Evolutionary conservation across 441 rosid genomes (phyloP), one percentile per base, ranked within the genome.

Genomic region (Eruca vesicaria): DNA sequence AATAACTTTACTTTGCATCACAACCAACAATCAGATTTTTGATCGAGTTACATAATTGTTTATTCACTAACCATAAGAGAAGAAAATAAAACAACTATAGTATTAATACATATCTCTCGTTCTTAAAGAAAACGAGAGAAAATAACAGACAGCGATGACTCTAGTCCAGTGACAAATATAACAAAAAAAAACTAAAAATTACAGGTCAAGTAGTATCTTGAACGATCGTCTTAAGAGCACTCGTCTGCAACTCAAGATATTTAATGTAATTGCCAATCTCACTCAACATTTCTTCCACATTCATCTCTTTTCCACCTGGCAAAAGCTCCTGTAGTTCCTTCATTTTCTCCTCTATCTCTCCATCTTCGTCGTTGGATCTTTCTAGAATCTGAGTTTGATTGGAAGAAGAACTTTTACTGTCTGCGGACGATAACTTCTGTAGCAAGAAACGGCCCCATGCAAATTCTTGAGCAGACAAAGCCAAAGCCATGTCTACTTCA

Each of bases 401-500:
- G 23, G 32, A 28, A 48, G 66, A 66, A 32, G 38, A 61, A 36
- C 33, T 53, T 33, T 18, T 50, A 48, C 43, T 56, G 32, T 59
- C 23, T 3, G 61, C 45, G 50, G 58, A 29, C 1, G 69, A 68
- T 68, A 75, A 65, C 58, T 64, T 72, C 16, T 68, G 2, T 64
- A 66, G 69, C 81, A 82, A 77, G 74, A 75, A 77, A 56, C 67
- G 76, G 21, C 81, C 77, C 83, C 85, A 82, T 56, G 82, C 74
- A 75, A 74, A 79, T 28, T 77, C 81, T 56, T 77, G 43, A 6
- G 80, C 64, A 16, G 83, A 77, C 64, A 74, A 66, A 41, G 72
- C 85, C 61, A 79, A 71, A 20, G 83, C 85, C 83, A 36, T 79
- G 73, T 82, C 79, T 16, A 77, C 81, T 77, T 82, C 83, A 53